Evolutionary conservation across 805 yeast species (phyloP).

Genomic region (Candida berthetii): DNA sequence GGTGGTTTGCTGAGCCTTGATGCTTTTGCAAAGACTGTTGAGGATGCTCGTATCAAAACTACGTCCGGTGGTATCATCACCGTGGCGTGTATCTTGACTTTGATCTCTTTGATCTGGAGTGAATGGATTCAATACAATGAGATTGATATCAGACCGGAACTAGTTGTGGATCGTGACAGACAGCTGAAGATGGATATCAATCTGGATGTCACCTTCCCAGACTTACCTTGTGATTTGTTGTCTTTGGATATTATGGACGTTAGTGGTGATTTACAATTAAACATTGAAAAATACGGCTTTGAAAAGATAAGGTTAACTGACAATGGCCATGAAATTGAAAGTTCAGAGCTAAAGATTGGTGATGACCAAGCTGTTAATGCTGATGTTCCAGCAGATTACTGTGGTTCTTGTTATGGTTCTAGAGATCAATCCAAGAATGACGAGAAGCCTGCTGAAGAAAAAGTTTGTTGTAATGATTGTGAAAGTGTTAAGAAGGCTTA

Average conservation of each 20-base stretch:
- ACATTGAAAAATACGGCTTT: slow-evolving; percentile 66
- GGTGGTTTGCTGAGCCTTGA: slow-evolving; percentile 51
- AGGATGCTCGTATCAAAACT: slow-evolving; percentile 86
- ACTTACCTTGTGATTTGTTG: slow-evolving; percentile 78
- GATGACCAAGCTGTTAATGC: slow-evolving; percentile 20
- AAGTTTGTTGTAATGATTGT: slow-evolving; percentile 80
- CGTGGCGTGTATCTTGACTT: slow-evolving; percentile 54
- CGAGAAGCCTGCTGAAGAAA: slow-evolving; percentile 23
- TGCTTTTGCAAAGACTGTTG: slow-evolving; percentile 92
- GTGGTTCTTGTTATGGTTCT: slow-evolving; percentile 93
- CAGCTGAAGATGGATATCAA: slow-evolving; percentile 71
- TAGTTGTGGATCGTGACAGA: slow-evolving; percentile 83
- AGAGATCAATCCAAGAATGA: slow-evolving; percentile 46
- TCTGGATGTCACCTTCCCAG: slow-evolving; percentile 77
- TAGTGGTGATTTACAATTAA: slow-evolving; percentile 78
- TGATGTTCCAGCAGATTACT: slow-evolving; percentile 38
- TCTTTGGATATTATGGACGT: slow-evolving; percentile 86
- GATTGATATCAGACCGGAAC: slow-evolving; percentile 69
- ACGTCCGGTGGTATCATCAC: slow-evolving; percentile 89
- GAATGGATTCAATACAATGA: slow-evolving; percentile 75
- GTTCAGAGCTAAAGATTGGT: slow-evolving; percentile 36
- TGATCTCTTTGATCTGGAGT: slow-evolving; percentile 54
- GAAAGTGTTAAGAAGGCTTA: slow-evolving; percentile 77
- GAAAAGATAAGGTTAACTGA: slow-evolving; percentile 56
- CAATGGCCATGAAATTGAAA: slow-evolving; percentile 41